phyloP scores from a whole-genome alignment of 768 basidiomycete genomes.

The Pleurotus ostreatus region DNA sequence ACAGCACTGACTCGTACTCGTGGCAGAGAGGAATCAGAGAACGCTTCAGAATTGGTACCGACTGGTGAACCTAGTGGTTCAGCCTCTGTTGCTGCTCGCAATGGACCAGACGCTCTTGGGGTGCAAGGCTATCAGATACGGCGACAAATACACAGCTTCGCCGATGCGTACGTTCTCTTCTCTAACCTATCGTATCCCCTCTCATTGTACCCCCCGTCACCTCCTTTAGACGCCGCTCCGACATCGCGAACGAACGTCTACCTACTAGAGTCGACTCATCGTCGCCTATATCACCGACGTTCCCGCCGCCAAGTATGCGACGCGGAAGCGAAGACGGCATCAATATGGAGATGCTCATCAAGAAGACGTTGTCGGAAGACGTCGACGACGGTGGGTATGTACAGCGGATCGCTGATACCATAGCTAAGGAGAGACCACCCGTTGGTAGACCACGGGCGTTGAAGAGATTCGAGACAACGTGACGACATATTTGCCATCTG shows the following conservation, averaged over 20 bases:
- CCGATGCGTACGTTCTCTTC: slow-evolving; percentile 59
- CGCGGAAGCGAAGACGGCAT: slow-evolving; percentile 39
- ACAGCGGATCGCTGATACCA: slow-evolving; percentile 59
- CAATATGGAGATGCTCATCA: slow-evolving; percentile 65
- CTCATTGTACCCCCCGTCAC: slow-evolving; percentile 1
- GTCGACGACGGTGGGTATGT: slow-evolving; percentile 46
- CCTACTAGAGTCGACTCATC: slow-evolving; percentile 42
- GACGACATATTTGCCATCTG: not conserved
- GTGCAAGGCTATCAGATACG: slow-evolving; percentile 59
- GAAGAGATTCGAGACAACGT: slow-evolving; percentile 64
- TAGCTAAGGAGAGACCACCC: slow-evolving; percentile 47
- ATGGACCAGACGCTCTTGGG: slow-evolving; percentile 52
- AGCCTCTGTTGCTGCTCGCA: slow-evolving; percentile 22
- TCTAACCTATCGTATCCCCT: not conserved
- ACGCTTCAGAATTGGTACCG: slow-evolving; percentile 60
- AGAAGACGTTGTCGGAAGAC: slow-evolving; percentile 58
- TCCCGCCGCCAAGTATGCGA: slow-evolving; percentile 64
- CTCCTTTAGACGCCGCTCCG: slow-evolving; percentile 57
- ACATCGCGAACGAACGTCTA: slow-evolving; percentile 71
- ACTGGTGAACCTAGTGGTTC: slow-evolving; percentile 24
- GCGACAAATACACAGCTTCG: slow-evolving; percentile 65
- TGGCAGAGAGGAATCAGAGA: slow-evolving; percentile 73
- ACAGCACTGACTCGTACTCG: too few relatives aligned
- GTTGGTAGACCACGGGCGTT: slow-evolving; percentile 46
- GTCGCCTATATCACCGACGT: slow-evolving; percentile 35